phyloP scores from a whole-genome alignment of 2,329 filamentous ascomycete genomes.

The Xylaria sp. region DNA sequence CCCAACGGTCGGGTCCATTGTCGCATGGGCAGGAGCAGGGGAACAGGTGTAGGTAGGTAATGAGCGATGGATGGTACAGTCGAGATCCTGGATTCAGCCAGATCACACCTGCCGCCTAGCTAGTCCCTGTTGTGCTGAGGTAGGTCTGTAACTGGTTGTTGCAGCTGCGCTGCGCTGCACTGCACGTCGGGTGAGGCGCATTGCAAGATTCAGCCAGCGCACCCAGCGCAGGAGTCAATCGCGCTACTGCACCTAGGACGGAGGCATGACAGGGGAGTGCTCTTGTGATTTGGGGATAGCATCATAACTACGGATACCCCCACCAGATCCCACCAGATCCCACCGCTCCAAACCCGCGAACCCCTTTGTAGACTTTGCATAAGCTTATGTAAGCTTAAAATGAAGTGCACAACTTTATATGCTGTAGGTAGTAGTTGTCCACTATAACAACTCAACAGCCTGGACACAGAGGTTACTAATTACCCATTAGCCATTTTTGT shows the following conservation, averaged over 20 bases:
- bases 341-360: neutral
- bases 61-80: neutral
- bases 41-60: neutral
- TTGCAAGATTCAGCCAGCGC: constrained; percentile 17
- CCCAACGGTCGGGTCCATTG: constrained; percentile 32
- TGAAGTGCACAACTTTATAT: too few relatives aligned
- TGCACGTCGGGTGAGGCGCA: constrained; percentile 17
- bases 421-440: too few relatives aligned
- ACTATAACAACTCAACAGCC: too few relatives aligned
- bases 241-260: neutral
- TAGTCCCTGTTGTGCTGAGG: neutral
- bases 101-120: constrained; percentile 7
- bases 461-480: too few relatives aligned
- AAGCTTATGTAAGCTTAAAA: too few relatives aligned
- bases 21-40: neutral
- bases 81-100: constrained; percentile 19
- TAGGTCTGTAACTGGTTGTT: neutral
- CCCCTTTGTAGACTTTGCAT: neutral
- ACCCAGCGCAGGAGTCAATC: neutral
- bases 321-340: neutral
- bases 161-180: neutral
- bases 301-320: constrained; percentile 20
- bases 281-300: constrained; percentile 13
- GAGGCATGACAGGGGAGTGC: neutral
- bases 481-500: too few relatives aligned